phyloP scores from a whole-genome alignment of 2,329 filamentous ascomycete species.

The Coniochaeta sp. region DNA sequence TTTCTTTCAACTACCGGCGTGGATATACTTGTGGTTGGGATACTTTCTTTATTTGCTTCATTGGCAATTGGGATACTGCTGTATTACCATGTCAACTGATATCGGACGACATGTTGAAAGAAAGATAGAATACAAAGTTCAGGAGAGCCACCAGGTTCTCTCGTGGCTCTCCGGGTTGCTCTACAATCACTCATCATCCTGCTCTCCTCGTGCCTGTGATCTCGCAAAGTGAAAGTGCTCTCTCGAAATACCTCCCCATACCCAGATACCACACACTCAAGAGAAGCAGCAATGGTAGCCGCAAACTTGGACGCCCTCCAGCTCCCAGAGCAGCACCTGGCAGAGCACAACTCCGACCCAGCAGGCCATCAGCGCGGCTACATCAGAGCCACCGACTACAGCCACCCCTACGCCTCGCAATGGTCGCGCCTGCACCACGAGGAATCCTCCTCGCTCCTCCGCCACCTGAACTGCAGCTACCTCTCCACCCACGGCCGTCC shows the following conservation, averaged over 20 bases:
- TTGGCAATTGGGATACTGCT: too few species aligned
- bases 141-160: neutral
- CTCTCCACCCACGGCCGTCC: conserved; percentile 42
- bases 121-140: neutral
- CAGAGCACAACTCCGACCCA: conserved; percentile 16
- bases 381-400: conserved; percentile 29
- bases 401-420: conserved; percentile 31
- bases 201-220: neutral
- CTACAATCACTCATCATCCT: neutral
- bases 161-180: neutral
- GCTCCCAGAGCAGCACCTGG: conserved; percentile 9
- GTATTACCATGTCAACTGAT: neutral
- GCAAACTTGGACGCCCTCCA: neutral
- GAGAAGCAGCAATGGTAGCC: conserved; percentile 1
- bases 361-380: conserved; percentile 24
- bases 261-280: neutral
- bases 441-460: conserved; percentile 21
- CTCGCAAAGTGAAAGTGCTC: neutral
- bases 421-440: conserved; percentile 25
- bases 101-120: neutral
- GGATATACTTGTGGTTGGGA: neutral
- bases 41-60: neutral
- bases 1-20: neutral
- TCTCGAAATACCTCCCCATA: neutral
- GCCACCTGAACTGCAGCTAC: conserved; percentile 50